phyloP scores from a whole-genome alignment of 352 stramenopile species.

The Plasmopara viticola region DNA sequence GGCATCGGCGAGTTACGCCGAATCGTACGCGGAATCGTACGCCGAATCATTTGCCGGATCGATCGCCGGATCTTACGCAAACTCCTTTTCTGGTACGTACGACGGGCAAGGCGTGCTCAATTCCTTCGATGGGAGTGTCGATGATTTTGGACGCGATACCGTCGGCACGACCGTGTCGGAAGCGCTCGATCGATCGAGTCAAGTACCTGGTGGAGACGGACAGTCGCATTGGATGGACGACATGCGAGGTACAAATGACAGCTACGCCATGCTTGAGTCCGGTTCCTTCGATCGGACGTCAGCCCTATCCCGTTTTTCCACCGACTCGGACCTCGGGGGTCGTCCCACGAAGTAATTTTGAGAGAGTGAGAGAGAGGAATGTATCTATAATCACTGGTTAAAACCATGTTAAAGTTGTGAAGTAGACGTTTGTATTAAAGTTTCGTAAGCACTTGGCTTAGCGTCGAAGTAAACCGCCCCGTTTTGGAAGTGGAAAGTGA shows the following conservation, averaged over 20 bases:
- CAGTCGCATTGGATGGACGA: constrained; percentile 71
- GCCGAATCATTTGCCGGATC: constrained; percentile 27
- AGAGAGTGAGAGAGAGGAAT: constrained; percentile 13
- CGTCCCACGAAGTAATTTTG: constrained; percentile 25
- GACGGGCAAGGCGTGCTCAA: constrained; percentile 46
- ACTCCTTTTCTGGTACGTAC: constrained; percentile 37
- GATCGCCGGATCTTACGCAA: constrained; percentile 35
- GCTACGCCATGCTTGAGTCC: constrained; percentile 78
- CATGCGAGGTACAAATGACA: constrained; percentile 78
- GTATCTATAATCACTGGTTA: constrained; percentile 48
- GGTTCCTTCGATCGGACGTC: constrained; percentile 66
- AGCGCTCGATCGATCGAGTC: constrained; percentile 19
- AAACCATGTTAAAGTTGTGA: constrained; percentile 8
- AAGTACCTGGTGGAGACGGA: constrained; percentile 22
- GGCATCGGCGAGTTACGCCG: constrained; percentile 35
- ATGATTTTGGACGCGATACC: constrained; percentile 33
- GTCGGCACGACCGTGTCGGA: constrained; percentile 28
- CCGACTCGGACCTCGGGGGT: constrained; percentile 48
- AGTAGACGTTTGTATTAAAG: neutral
- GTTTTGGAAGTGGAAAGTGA: constrained; percentile 67
- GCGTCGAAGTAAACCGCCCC: constrained; percentile 40
- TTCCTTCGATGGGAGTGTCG: constrained; percentile 43
- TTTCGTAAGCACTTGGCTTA: constrained; percentile 10
- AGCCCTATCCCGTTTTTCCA: constrained; percentile 67
- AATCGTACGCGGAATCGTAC: constrained; percentile 60